These are phyloP conservation scores for Didymella exigua DNA, from an alignment of 2,329 filamentous ascomycete genomes.

Conservation along the genomic window DNA sequence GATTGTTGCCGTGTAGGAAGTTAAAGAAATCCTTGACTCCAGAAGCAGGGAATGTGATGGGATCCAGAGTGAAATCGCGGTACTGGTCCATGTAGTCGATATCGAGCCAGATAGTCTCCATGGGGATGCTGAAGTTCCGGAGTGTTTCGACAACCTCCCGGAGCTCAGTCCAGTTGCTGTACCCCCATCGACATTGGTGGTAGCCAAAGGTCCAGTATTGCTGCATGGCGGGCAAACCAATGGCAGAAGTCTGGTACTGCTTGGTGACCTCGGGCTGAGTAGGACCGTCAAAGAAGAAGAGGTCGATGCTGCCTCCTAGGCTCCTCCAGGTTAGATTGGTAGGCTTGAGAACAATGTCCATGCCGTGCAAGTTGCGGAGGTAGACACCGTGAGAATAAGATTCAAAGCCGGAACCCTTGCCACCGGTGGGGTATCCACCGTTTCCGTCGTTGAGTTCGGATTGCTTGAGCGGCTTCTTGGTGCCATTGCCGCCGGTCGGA, in stretches of 20 bases:
- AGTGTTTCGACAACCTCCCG: constrained; percentile 63
- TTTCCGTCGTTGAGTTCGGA: constrained; percentile 52
- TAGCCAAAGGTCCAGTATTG: constrained; percentile 80
- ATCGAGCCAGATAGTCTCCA: constrained; percentile 55
- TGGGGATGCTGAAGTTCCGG: constrained; percentile 61
- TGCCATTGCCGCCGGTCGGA: constrained; percentile 56
- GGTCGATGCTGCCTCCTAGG: constrained; percentile 76
- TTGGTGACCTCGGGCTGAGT: constrained; percentile 70
- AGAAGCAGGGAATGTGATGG: constrained; percentile 56
- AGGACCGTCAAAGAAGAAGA: constrained; percentile 80
- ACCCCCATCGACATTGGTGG: constrained; percentile 85
- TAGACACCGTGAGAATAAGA: constrained; percentile 79
- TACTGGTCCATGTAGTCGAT: constrained; percentile 53
- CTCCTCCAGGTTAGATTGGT: constrained; percentile 73
- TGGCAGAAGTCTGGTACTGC: constrained; percentile 69
- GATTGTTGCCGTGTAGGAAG: constrained; percentile 59
- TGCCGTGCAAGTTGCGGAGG: constrained; percentile 75
- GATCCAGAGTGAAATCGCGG: constrained; percentile 64
- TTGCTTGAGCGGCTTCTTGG: constrained; percentile 59
- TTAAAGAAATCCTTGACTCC: constrained; percentile 59
- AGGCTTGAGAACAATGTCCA: constrained; percentile 71
- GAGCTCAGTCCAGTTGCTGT: constrained; percentile 72
- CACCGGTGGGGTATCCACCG: not conserved
- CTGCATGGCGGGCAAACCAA: constrained; percentile 77
- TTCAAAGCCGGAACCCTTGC: constrained; percentile 59